Conservation (phyloP, 139 green algal genomes). For the Pseudopediastrum boryanum region DNA sequence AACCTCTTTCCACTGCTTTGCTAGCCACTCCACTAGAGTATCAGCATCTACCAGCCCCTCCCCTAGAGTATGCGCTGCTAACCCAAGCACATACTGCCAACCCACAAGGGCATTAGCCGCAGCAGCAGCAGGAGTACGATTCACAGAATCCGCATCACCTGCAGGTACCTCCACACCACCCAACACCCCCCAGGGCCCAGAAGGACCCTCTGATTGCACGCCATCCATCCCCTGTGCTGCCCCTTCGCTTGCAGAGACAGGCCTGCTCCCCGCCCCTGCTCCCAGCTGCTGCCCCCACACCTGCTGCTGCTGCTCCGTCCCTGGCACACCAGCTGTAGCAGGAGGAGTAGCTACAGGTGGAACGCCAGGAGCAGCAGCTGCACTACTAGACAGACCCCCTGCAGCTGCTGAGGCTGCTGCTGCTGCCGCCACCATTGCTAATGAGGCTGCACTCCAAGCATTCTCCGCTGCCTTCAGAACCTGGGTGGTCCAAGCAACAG, state of each 20-base stretch:
- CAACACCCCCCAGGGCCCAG: too few species aligned
- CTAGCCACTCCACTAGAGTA: not conserved
- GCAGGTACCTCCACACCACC: not conserved
- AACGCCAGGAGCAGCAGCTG: not conserved
- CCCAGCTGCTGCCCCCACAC: too few species aligned
- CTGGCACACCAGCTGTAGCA: not conserved
- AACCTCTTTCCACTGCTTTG: too few species aligned
- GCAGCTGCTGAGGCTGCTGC: not conserved
- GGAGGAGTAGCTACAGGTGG: not conserved
- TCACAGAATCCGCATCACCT: not conserved
- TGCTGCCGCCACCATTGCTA: too few species aligned
- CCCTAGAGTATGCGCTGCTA: constrained; percentile 2
- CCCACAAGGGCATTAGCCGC: not conserved
- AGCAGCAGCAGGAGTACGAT: not conserved
- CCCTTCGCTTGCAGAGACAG: too few species aligned
- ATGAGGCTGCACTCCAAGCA: too few species aligned
- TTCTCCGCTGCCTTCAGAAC: too few species aligned
- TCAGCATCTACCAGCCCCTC: not conserved
- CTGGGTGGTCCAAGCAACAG: too few species aligned
- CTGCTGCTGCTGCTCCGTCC: not conserved
- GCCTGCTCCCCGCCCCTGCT: too few species aligned
- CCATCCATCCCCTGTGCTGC: not conserved
- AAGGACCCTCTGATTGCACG: too few species aligned
- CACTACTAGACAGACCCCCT: not conserved
- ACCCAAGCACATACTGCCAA: constrained; percentile 5